Conservation (phyloP, 192 early-diverging fungal genomes). For the Backusella australiensis region DNA sequence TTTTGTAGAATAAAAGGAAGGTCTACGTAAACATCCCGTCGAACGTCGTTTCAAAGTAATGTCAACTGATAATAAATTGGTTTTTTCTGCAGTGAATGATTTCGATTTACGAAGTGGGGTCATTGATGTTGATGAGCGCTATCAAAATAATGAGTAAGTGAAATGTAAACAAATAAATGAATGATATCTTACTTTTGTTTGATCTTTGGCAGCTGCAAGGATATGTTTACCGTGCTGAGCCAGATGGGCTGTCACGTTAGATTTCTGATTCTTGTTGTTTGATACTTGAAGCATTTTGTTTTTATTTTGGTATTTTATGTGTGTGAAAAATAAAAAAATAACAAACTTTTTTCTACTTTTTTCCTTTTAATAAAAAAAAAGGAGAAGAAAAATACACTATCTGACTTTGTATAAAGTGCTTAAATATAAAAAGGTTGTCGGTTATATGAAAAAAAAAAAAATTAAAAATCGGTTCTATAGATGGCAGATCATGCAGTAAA, state of each 20-base stretch:
- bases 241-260: neutral
- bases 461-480: neutral
- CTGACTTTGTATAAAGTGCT: neutral
- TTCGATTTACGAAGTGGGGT: slow-evolving; percentile 30
- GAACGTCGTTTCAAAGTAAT: slow-evolving; percentile 34
- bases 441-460: neutral
- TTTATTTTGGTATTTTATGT: slow-evolving; percentile 4
- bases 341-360: neutral
- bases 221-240: slow-evolving; percentile 6
- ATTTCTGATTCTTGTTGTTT: slow-evolving; percentile 4
- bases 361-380: neutral
- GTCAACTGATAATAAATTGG: slow-evolving; percentile 6
- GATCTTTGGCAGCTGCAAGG: slow-evolving; percentile 17
- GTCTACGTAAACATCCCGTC: slow-evolving; percentile 27
- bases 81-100: slow-evolving; percentile 19
- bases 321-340: neutral
- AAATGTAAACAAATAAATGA: neutral
- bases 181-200: neutral
- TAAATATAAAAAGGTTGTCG: neutral
- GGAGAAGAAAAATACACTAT: neutral
- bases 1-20: slow-evolving; percentile 10
- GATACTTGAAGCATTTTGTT: slow-evolving; percentile 9
- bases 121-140: neutral
- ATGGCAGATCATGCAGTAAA: neutral
- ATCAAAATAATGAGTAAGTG: neutral